Base-by-base conservation (phyloP, 163 green algal species). In the Scenedesmus sp. region DNA sequence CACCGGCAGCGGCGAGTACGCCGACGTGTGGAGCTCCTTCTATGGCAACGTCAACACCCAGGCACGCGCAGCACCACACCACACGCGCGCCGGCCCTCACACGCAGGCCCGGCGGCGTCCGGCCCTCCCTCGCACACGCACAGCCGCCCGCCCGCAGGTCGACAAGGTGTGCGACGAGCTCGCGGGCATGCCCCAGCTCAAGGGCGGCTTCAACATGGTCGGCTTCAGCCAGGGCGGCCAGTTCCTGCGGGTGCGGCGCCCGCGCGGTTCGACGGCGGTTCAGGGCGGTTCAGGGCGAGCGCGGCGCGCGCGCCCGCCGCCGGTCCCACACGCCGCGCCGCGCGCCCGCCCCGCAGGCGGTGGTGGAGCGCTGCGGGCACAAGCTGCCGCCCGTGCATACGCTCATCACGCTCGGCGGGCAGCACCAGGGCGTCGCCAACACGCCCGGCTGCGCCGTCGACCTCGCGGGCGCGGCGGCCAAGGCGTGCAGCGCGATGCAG, bases 151-250 rank as follows among this genome's bases (percentile, higher is more conserved):
- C n/a, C n/a, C n/a, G 15, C 87, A 96, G 89, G 90, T 96, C 0
- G 84, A 63, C 6, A 31, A 53, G 1, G 93, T 91, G 18, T 98
- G 94, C 74, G 47, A 90, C 0, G 51, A 90, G 75, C 63, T 98
- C 7, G 53, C 73, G 0, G 64, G 33, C 4, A 88, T 91, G 15
- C 67, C 83, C 2, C 79, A 95, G 85, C 88, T 97, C 24, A 18
- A 60, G 20, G 69, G 77, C n/a, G 94, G 91, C n/a, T 98, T 90
- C 85, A 94, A 97, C 79, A 92, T 89, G 0, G 78, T 98, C n/a
- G 95, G 95, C 20, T 97, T 98, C 81, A 93, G 80, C 1, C 95
- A 97, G 89, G 93, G 93, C 42, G 88, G 83, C 2, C 85, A 92
- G 78, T 95, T 95, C 80, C 56, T 92, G 60, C 66, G 89, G 75